Percentiles rank a stretch among this genome's conserved stretches.
Conservation (phyloP, 73 alveolate genomes). For the Tetrahymena elliotti region DNA sequence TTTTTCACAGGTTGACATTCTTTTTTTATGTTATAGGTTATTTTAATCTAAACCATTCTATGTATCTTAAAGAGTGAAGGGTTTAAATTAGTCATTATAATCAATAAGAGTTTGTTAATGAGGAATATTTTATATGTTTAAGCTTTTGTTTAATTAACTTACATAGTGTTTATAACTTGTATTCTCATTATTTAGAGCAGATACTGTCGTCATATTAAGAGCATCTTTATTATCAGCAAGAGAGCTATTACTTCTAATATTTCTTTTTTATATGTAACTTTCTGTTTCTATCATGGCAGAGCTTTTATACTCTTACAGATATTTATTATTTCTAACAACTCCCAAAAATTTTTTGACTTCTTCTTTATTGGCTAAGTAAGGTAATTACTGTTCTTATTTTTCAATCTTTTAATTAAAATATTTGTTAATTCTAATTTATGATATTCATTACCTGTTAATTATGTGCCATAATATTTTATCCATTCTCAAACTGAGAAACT, state of each 20-base stretch:
- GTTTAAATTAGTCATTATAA: background rate
- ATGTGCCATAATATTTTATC: background rate
- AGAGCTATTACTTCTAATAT: background rate
- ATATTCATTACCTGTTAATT: background rate
- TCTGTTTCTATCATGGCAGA: background rate
- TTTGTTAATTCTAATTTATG: background rate
- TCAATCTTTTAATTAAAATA: background rate
- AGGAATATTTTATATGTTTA: background rate
- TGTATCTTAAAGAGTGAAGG: background rate
- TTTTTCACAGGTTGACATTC: background rate
- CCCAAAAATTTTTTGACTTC: background rate
- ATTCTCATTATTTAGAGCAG: background rate
- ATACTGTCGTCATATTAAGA: background rate
- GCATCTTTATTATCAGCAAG: background rate
- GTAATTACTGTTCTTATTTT: background rate
- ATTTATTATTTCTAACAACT: background rate
- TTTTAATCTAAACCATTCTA: background rate
- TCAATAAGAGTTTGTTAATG: background rate
- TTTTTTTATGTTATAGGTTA: background rate
- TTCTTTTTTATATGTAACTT: background rate
- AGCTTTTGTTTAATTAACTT: background rate
- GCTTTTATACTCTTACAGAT: background rate
- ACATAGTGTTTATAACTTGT: background rate
- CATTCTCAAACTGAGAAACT: background rate
- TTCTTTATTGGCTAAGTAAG: background rate